These are phyloP conservation scores for Stachybotrys chartarum DNA, from an alignment of 2,329 filamentous ascomycete genomes.

Conservation along the genomic window DNA sequence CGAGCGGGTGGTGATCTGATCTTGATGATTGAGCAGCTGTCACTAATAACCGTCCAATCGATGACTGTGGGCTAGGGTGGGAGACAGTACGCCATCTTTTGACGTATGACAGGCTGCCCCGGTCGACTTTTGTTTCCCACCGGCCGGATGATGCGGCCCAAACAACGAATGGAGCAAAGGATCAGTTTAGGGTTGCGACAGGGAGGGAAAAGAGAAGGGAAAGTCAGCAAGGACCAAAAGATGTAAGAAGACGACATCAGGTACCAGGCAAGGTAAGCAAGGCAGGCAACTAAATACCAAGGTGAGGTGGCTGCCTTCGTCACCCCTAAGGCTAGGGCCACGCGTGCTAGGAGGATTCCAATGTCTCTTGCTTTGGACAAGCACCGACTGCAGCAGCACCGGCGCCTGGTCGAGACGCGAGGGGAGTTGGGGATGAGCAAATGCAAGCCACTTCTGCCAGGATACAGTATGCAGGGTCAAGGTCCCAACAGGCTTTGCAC, in stretches of 20 bases:
- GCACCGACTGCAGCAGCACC: too few species aligned
- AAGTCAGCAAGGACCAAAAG: background rate
- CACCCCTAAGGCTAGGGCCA: background rate
- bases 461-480: background rate
- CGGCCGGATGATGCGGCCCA: background rate
- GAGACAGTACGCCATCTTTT: slow-evolving; percentile 1
- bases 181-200: too few species aligned
- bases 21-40: too few species aligned
- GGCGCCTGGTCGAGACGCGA: too few species aligned
- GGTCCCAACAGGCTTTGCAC: background rate
- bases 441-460: background rate
- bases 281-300: background rate
- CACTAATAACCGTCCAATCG: background rate
- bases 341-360: background rate
- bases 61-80: background rate
- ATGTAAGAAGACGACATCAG: background rate
- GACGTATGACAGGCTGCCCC: background rate
- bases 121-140: background rate
- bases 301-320: background rate
- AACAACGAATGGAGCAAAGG: background rate
- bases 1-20: too few species aligned
- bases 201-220: too few species aligned
- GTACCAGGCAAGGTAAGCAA: too few species aligned
- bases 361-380: too few species aligned
- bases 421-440: too few species aligned